Base-by-base conservation (phyloP, 805 yeast genomes). In the Komagataella pseudopastoris region DNA sequence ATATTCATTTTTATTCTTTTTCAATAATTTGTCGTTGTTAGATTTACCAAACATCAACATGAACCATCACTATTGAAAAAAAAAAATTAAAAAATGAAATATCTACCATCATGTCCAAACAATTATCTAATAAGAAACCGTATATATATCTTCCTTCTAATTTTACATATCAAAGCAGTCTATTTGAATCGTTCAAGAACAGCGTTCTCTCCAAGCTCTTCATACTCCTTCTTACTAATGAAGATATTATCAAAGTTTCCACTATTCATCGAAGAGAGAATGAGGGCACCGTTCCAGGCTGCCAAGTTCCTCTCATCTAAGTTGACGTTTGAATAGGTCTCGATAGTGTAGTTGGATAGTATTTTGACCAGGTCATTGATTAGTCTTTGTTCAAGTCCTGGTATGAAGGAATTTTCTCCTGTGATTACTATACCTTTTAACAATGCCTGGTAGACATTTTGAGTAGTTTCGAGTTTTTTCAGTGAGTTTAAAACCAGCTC, bases 201-300 rank as follows among this genome's bases (percentile, higher is more conserved):
- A 47, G 60, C 60, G 30, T 73, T 76, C 55, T 65, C 71, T 24
- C 88, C 88, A 53, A 72, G 70, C 61, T 83, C 88, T 54, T 76
- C 78, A 58, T 82, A 83, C 59, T 83, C 87, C 44, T 76, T 74
- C 59, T 76, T 80, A 46, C 83, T 72, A 43, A 83, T 69, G 67
- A 82, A 83, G 69, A 77, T 70, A 51, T 73, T 81, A 52, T 80
- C 81, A 53, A 71, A 72, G 48, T 71, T 72, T 49, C 83, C 77
- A 71, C 80, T 73, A 47, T 77, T 74, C 2, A 60, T 58, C 45
- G 62, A 57, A 12, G 85, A 80, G 56, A 83, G 71, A 55, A 81
- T 80, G 52, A 82, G 76, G 0, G 88, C 88, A n/a, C 89, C 89
- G 30, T 81, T 66, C 89, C 89, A 83, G 22, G 76, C 71, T 49